Evolutionary conservation across 2,329 filamentous ascomycete species (phyloP), one percentile per base, ranked within the genome.

Genomic region (Fusarium austroafricanum): DNA sequence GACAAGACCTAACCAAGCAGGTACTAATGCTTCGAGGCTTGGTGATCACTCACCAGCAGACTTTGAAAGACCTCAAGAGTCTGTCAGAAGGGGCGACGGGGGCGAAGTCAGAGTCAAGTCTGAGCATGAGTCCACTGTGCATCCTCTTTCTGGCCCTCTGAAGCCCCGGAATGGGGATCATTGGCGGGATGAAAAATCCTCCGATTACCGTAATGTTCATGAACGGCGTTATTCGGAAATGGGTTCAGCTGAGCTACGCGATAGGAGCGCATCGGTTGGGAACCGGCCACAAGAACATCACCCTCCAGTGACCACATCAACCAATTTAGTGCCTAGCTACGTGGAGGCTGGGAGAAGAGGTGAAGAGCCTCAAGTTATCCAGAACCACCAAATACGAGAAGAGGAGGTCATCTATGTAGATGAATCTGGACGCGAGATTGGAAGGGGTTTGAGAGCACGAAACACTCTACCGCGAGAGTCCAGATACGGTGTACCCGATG

Each of bases 381-480:
- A 61, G 45, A 49, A 60, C n/a, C 55, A 53, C 15, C 57, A 55
- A 8, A 37, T 42, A 20, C 51, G 53, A 8, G 54, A 69, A 21
- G 72, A 74, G 46, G 72, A 74, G 40, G 63, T 74, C 29, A 58
- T 74, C 33, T 74, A 74, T 18, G 69, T 74, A 23, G 72, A 74
- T 26, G 55, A 68, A 39, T 65, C 65, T 23, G 72, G 72, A 11
- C 71, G 65, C 18, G 72, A 74, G 29, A 63, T 74, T 10, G 62
- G 72, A 18, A 62, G 72, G 49, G 57, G 67, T 20, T 55, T 62
- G 21, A 59, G 71, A 45, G 67, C 70, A 23, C 50, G 67, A 39
- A 57, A 70, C 21, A 61, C 58, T 18, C 57, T 65, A 17, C 60
- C 68, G 11, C 60, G 28, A 28, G 56, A 53, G 18, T 40, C 49